Conservation (phyloP, 2,329 filamentous ascomycete species). For the Phoma herbarum region DNA sequence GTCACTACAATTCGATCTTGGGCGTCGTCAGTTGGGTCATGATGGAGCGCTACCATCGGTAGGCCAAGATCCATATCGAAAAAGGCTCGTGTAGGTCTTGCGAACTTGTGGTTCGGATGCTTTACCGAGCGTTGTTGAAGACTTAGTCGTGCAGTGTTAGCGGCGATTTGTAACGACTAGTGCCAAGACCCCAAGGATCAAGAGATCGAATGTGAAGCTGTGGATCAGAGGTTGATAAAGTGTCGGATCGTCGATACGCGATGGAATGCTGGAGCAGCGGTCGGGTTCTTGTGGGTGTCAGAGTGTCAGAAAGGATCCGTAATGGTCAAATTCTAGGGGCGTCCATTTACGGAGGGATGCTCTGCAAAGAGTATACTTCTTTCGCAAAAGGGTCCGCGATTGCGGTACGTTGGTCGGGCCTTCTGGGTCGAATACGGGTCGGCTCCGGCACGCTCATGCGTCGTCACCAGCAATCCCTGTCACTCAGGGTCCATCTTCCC, state of each 20-base stretch:
- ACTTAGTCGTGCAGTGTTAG: slow-evolving; percentile 8
- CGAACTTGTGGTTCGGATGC: not conserved
- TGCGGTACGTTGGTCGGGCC: not conserved
- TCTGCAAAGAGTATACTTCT: not conserved
- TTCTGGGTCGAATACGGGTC: not conserved
- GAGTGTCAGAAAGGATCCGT: not conserved
- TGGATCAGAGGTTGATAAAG: slow-evolving; percentile 7
- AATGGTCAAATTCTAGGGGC: not conserved
- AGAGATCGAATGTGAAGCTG: slow-evolving; percentile 15
- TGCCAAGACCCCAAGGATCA: slow-evolving; percentile 18
- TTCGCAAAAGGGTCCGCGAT: not conserved
- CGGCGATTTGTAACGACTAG: slow-evolving; percentile 19
- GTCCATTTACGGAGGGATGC: not conserved
- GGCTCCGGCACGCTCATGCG: slow-evolving; percentile 11
- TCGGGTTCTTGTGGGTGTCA: not conserved
- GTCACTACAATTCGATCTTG: not conserved
- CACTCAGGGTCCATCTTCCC: slow-evolving; percentile 17
- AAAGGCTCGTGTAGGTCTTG: not conserved
- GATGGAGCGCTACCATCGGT: not conserved
- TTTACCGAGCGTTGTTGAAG: not conserved
- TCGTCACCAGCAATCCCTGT: slow-evolving; percentile 11
- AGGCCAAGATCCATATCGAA: not conserved
- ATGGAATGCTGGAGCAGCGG: not conserved
- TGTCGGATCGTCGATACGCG: slow-evolving; percentile 10
- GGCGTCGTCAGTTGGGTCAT: not conserved